Base-by-base conservation (phyloP, 2,329 filamentous ascomycete species). In the Ascochyta fabae region DNA sequence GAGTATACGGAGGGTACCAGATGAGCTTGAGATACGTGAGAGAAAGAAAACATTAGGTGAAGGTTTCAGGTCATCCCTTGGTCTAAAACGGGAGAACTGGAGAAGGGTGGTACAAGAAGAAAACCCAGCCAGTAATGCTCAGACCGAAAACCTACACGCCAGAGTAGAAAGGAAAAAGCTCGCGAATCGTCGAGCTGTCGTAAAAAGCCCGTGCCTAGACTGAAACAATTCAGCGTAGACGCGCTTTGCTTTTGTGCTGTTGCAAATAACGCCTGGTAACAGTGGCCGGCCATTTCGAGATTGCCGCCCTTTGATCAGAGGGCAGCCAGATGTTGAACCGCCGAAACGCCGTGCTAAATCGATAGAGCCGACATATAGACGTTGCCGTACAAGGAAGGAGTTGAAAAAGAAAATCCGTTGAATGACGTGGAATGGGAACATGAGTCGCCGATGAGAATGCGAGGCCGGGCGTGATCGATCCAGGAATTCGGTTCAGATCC, bases 301-400 rank as follows among this genome's bases (percentile, higher is more conserved):
- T 54, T 59, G 60, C 62, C 62, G 64, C 63, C 59, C 48, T 56
- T 56, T 29, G 60, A 56, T 55, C 58, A 56, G 33, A 60, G 61
- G 59, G 57, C 66, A 56, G 62, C 53, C 42, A 61, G 54, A 64
- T 53, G 46, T 31, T 34, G 55, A 64, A 53, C 58, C 60, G 58
- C 68, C 70, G 54, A 60, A 72, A 74, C 72, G 72, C 72, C 72
- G 59, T 73, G 71, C 71, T 75, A 73, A 72, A 68, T 60, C 59
- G 58, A 64, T 65, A 59, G 51, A 67, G 60, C 52, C 59, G 60
- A 64, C 48, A 44, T 62, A 64, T 23, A 38, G 23, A 62, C 58
- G 49, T 53, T 53, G 46, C 53, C 46, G 41, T 38, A 59, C 39
- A 49, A 47, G 33, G 53, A 57, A 53, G 53, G 38, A 57, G 38